Conservation (phyloP, 352 stramenopile species). For the Phytophthora aleatoria region DNA sequence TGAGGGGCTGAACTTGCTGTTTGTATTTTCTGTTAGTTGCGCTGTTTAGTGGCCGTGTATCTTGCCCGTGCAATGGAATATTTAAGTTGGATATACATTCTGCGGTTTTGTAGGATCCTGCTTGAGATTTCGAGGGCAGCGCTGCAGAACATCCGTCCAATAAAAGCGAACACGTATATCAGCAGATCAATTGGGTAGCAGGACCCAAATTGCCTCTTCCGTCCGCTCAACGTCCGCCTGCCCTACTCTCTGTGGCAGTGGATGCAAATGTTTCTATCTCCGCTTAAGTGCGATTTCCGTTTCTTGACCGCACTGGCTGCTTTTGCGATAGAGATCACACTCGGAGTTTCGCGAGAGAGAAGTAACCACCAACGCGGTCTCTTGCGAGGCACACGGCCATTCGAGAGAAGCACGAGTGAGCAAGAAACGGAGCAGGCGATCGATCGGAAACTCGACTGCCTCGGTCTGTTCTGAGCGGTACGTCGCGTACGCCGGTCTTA, state of each 20-base stretch:
- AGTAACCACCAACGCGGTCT: constrained; percentile 34
- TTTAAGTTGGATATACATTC: too few species aligned
- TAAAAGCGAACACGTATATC: too few species aligned
- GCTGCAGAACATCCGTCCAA: too few species aligned
- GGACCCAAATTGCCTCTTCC: constrained; percentile 15
- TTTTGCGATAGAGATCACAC: constrained; percentile 29
- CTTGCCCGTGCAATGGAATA: too few species aligned
- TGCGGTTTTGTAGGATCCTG: too few species aligned
- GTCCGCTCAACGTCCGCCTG: constrained; percentile 32
- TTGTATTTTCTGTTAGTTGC: too few species aligned
- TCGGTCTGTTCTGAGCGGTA: constrained; percentile 11
- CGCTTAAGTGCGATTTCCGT: constrained; percentile 14
- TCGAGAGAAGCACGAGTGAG: constrained; percentile 46
- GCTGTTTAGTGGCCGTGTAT: too few species aligned
- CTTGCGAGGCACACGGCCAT: constrained; percentile 17
- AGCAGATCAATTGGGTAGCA: constrained; percentile 4
- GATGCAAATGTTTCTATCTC: not conserved
- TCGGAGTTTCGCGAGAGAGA: constrained; percentile 33
- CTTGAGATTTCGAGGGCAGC: too few species aligned
- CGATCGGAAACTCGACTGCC: constrained; percentile 3
- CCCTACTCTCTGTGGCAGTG: constrained; percentile 21
- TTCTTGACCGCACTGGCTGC: constrained; percentile 18
- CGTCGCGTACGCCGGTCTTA: not conserved
- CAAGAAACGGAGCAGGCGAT: constrained; percentile 20
- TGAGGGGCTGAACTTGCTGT: too few species aligned